phyloP scores from a whole-genome alignment of 495 filamentous ascomycete species.

The Penicillium turbatum region DNA sequence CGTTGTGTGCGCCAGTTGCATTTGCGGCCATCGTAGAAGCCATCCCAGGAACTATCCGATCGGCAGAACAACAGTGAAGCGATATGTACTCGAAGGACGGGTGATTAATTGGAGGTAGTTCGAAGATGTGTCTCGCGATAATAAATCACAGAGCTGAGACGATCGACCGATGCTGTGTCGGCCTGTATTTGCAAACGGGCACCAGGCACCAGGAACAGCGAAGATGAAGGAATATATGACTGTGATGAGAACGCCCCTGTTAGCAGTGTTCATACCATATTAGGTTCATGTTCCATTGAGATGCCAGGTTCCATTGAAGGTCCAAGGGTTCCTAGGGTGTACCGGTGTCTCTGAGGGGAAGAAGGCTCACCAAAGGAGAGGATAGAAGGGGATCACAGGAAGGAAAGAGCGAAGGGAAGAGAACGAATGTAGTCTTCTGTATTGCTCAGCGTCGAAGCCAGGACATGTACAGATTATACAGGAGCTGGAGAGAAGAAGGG shows the following conservation, averaged over 20 bases:
- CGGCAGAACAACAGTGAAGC: constrained; percentile 11
- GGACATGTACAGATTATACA: constrained; percentile 38
- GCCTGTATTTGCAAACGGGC: constrained; percentile 28
- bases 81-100: constrained; percentile 30
- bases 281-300: neutral
- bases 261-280: constrained; percentile 11
- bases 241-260: constrained; percentile 11
- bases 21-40: constrained; percentile 42
- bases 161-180: constrained; percentile 11
- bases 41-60: constrained; percentile 29
- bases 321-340: constrained; percentile 8
- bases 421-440: constrained; percentile 11
- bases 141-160: constrained; percentile 20
- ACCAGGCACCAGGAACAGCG: constrained; percentile 33
- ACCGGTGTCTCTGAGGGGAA: constrained; percentile 6
- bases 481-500: constrained; percentile 26
- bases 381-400: constrained; percentile 16
- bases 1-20: constrained; percentile 37
- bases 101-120: constrained; percentile 19
- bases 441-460: constrained; percentile 20
- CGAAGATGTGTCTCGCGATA: constrained; percentile 9
- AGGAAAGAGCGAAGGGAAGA: constrained; percentile 10
- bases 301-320: neutral
- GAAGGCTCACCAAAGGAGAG: constrained; percentile 31
- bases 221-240: constrained; percentile 31